phyloP scores from a whole-genome alignment of 2,329 filamentous ascomycete genomes.

The Colletotrichum kahawae region DNA sequence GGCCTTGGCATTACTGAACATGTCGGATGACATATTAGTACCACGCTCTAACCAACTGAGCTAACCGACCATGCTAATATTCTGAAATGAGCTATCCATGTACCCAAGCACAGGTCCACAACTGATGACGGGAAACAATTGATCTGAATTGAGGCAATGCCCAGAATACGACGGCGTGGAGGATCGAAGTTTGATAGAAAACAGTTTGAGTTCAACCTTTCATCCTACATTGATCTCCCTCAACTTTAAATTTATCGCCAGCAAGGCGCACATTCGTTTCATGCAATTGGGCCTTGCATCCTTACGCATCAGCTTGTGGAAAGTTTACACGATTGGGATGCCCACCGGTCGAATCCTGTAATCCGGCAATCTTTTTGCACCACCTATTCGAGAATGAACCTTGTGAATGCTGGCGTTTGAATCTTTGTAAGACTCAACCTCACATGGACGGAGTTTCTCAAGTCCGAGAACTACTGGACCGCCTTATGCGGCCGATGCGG shows the following conservation, averaged over 20 bases:
- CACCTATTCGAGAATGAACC: background rate
- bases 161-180: background rate
- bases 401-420: background rate
- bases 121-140: too few relatives aligned
- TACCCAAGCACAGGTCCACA: rapidly evolving
- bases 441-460: background rate
- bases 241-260: rapidly evolving
- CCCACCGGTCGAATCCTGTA: rapidly evolving
- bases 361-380: rapidly evolving
- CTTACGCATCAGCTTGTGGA: background rate
- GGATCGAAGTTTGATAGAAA: background rate
- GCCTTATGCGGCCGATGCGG: background rate
- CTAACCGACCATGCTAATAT: background rate
- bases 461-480: background rate
- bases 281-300: background rate
- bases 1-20: conserved; percentile 19
- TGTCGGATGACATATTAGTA: conserved; percentile 17
- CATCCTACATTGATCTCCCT: background rate
- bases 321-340: background rate
- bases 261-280: background rate
- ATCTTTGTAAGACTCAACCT: background rate
- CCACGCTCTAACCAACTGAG: conserved; percentile 24
- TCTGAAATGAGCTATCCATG: rapidly evolving
- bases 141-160: background rate
- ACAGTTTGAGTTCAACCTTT: rapidly evolving